Evolutionary conservation across 768 basidiomycete species (phyloP), one percentile per base, ranked within the genome.

Genomic region (Sarcodon aspratus): DNA sequence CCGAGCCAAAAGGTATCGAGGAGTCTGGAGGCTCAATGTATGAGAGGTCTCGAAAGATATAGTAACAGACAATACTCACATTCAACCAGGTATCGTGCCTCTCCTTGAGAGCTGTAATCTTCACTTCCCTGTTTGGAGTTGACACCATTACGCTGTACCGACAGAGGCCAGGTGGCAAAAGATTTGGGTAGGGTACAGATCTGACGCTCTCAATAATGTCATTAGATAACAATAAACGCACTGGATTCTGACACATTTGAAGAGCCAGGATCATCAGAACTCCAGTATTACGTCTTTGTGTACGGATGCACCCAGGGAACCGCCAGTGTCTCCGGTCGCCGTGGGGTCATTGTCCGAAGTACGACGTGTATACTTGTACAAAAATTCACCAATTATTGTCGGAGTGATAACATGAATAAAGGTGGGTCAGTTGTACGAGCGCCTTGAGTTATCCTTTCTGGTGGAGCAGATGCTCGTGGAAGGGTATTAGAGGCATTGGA

Each of bases 251-350:
- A 79, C 12, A 91, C 87, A 56, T 82, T 82, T 36, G 79, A 78
- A 21, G 89, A 88, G 31, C 91, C 92, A 45, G 95, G 96, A 67
- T 98, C 95, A 9, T 82, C 80, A 13, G 88, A 84, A 59, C 90
- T 91, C 96, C 96, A 99, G 65, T 98, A 97, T 50, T 98, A 59
- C 5, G 93, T 97, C 71, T 90, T 91, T 36, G 94, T 98, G 62
- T 98, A 99, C 15, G 96, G 96, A 66, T 98, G 95, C n/a, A 99
- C 83, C 96, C 96, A 99, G 76, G 96, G 80, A 93, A 99, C 35
- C 96, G 75, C 63, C 80, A 82, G 66, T 99, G 96, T 47, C 94
- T 72, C 62, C 79, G 82, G 63, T 91, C 85, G 17, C 89, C 89
- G 61, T 92, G 78, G n/a, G n/a, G 10, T 91, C 93, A 65, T 88